These are phyloP conservation scores for Lasiosphaeria hispida DNA, from an alignment of 495 filamentous ascomycete genomes.

Conservation along the genomic window DNA sequence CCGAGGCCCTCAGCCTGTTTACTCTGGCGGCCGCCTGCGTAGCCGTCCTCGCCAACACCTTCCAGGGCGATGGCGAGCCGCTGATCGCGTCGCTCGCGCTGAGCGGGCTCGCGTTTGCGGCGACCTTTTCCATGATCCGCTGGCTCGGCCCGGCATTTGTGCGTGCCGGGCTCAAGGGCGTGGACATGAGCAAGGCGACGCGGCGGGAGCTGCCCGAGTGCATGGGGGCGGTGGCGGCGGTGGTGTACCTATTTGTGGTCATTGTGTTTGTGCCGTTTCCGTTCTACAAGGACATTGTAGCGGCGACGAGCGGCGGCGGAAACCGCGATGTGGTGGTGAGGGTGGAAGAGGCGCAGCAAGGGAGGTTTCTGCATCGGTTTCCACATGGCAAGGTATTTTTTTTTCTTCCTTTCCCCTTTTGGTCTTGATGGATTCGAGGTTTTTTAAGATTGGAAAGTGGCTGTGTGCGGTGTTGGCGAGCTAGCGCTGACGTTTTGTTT, in stretches of 20 bases:
- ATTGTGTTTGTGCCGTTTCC: slow-evolving; percentile 94
- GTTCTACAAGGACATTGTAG: slow-evolving; percentile 97
- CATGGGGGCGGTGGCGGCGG: slow-evolving; percentile 94
- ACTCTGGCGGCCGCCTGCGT: slow-evolving; percentile 66
- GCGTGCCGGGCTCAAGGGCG: slow-evolving; percentile 83
- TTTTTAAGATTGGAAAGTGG: no score
- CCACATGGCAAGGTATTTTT: slow-evolving; percentile 76
- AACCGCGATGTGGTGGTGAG: slow-evolving; percentile 79
- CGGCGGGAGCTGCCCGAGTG: slow-evolving; percentile 81
- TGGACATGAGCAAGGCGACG: slow-evolving; percentile 77
- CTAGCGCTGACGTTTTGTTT: neutral
- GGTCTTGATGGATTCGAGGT: no score
- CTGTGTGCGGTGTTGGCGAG: no score
- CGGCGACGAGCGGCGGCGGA: slow-evolving; percentile 90
- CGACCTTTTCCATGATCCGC: slow-evolving; percentile 77
- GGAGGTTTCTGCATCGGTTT: slow-evolving; percentile 82
- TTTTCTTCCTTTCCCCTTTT: neutral
- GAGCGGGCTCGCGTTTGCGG: slow-evolving; percentile 77
- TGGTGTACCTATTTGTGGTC: slow-evolving; percentile 82
- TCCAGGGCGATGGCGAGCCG: slow-evolving; percentile 78
- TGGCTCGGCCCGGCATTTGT: slow-evolving; percentile 95
- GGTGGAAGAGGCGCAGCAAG: slow-evolving; percentile 65
- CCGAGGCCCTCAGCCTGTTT: slow-evolving; percentile 70
- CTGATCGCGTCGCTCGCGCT: slow-evolving; percentile 85
- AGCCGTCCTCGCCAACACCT: slow-evolving; percentile 75